Percentiles rank a stretch among this genome's conserved stretches.
Conservation (phyloP, 352 stramenopile genomes). For the Phytopythium litorale region DNA sequence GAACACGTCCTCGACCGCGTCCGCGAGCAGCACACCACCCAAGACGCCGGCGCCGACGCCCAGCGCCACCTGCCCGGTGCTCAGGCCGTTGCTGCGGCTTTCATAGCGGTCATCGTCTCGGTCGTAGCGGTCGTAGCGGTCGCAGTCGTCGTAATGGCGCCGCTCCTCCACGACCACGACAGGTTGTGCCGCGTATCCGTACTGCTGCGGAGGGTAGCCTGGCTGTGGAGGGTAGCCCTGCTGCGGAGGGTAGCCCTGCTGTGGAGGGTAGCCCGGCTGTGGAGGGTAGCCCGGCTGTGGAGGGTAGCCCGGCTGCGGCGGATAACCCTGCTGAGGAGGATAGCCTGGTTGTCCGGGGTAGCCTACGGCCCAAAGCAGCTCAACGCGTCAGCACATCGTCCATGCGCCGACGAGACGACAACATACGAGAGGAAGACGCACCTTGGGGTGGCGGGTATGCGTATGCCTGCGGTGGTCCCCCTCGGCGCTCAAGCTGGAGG, state of each 20-base stretch:
- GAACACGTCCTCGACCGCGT: conserved; percentile 64
- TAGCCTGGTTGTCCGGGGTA: not conserved
- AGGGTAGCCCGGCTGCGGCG: conserved; percentile 18
- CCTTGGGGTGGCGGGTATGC: not conserved
- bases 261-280: not conserved
- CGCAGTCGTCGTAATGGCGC: conserved; percentile 19
- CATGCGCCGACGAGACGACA: not conserved
- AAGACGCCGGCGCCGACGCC: conserved; percentile 68
- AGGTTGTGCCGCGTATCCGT: conserved; percentile 11
- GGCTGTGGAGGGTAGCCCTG: not conserved
- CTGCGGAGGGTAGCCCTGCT: not conserved
- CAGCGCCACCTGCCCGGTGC: conserved; percentile 50
- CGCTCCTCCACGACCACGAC: not conserved
- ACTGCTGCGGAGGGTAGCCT: conserved; percentile 5
- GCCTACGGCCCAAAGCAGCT: not conserved
- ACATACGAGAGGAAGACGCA: not conserved
- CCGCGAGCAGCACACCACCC: conserved; percentile 69
- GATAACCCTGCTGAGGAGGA: conserved; percentile 18
- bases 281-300: conserved; percentile 24
- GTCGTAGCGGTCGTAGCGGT: conserved; percentile 11
- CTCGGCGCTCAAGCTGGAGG: conserved; percentile 32
- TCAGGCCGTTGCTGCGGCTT: conserved; percentile 17
- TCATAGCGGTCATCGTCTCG: conserved; percentile 6
- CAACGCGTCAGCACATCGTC: not conserved
- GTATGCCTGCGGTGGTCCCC: not conserved